Base-by-base conservation (phyloP, 139 green algal genomes). In the Ulvella scutata region DNA sequence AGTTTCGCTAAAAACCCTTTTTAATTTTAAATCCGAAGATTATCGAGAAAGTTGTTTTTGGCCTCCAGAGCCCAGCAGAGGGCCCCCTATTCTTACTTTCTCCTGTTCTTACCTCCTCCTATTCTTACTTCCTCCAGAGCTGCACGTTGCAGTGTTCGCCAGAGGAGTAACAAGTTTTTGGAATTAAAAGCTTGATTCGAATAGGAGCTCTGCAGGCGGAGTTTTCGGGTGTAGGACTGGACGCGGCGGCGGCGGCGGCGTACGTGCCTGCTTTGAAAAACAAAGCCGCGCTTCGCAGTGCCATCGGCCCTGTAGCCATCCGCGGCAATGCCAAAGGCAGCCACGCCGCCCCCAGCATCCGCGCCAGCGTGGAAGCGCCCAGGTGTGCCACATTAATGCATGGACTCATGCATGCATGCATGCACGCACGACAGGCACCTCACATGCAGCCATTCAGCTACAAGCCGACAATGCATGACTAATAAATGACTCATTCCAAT, bases 301-400 rank as follows among this genome's bases (percentile, higher is more conserved):
- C 33, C 61, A 20, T 92, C 29, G 89, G 90, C 0, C 31, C 39
- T 1, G 76, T 77, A 3, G 79, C 40, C 36, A 74, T 87, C 21
- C 72, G 75, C 2, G 88, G 80, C 26, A 85, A 39, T 28, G 85
- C 94, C 80, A 43, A 73, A 23, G 90, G 90, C 59, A 81, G 74
- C 31, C 88, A 92, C 81, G 34, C 91, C 43, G 81, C 80, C 2
- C 88, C 90, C 3, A 82, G 77, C 37, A 82, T 96, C 13, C 44
- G 87, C 0, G 81, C 82, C 26, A 67, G 38, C 4, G 90, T 84
- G 81, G 67, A 87, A 43, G 83, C 86, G 51, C 85, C 82, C 1
- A 67, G 82, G n/a, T n/a, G n/a, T n/a, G n/a, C n/a, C n/a, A n/a
- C n/a, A n/a, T n/a, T n/a, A n/a, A n/a, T n/a, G n/a, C n/a, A n/a